Conservation (phyloP, 345 rosid genomes). For the Rhizophora apiculata region DNA sequence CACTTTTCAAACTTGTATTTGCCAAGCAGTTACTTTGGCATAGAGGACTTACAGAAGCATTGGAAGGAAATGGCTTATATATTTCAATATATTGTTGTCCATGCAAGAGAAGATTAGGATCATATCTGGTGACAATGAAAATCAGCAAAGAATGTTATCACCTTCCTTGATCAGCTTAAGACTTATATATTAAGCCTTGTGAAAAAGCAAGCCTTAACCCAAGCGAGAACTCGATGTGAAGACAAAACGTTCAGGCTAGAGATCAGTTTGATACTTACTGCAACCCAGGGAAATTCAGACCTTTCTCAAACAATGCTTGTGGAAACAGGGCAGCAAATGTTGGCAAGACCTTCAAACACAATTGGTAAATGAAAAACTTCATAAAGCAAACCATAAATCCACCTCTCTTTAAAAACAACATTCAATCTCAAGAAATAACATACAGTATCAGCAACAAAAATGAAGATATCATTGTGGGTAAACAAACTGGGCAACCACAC, state of each 20-base stretch:
- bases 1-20: neutral
- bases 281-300: conserved; percentile 49
- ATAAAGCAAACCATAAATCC: neutral
- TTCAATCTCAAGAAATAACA: neutral
- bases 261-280: conserved; percentile 38
- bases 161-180: neutral
- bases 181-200: too few species aligned
- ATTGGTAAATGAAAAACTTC: neutral
- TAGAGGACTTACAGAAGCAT: conserved; percentile 52
- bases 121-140: conserved; percentile 45
- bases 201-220: neutral
- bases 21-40: neutral
- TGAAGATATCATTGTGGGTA: too few species aligned
- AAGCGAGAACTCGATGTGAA: neutral
- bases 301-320: conserved; percentile 26
- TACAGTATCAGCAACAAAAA: too few species aligned
- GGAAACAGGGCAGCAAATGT: conserved; percentile 68
- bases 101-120: conserved; percentile 73
- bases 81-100: conserved; percentile 85
- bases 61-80: conserved; percentile 71
- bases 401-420: neutral
- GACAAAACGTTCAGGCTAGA: neutral
- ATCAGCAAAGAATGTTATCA: neutral
- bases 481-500: neutral
- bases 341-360: conserved; percentile 62